A percentile compares a stretch with the other conserved stretches of the same genome.
Conservation (phyloP, 495 filamentous ascomycete species). For the Podospora conica region DNA sequence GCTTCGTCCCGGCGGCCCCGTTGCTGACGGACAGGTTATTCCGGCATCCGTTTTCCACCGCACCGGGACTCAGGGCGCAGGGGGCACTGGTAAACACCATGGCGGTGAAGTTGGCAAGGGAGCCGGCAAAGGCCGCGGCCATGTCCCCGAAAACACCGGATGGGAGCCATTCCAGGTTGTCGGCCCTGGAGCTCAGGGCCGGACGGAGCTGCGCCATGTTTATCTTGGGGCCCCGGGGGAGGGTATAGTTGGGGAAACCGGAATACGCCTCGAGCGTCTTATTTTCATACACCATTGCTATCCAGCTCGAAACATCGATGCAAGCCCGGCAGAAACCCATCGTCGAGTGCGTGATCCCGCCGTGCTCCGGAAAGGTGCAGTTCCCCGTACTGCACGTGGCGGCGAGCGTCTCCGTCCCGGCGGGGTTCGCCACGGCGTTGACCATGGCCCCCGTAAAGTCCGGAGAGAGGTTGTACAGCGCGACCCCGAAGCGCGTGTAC, state of each 20-base stretch:
- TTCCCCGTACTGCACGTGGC: conserved; percentile 1
- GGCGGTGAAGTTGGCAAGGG: background rate
- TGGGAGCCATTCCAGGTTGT: background rate
- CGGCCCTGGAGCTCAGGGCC: background rate
- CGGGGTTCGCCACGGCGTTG: background rate
- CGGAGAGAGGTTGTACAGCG: background rate
- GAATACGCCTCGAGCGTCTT: too few species aligned
- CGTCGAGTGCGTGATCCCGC: conserved; percentile 3
- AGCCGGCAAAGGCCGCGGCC: background rate
- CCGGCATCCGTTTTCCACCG: background rate
- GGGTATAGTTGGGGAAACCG: background rate
- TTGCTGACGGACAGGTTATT: background rate
- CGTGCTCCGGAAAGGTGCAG: conserved; percentile 2
- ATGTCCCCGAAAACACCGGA: background rate
- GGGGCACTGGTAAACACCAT: background rate
- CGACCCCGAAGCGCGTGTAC: background rate
- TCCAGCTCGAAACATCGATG: background rate
- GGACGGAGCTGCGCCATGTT: background rate
- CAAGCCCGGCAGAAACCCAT: conserved; percentile 15
- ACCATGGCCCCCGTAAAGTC: background rate
- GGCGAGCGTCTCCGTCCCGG: background rate
- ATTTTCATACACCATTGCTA: too few species aligned
- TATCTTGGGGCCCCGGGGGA: background rate
- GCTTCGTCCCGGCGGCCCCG: background rate
- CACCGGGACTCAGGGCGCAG: background rate